phyloP scores from a whole-genome alignment of 2,329 filamentous ascomycete species.

The Colletotrichum trifolii region DNA sequence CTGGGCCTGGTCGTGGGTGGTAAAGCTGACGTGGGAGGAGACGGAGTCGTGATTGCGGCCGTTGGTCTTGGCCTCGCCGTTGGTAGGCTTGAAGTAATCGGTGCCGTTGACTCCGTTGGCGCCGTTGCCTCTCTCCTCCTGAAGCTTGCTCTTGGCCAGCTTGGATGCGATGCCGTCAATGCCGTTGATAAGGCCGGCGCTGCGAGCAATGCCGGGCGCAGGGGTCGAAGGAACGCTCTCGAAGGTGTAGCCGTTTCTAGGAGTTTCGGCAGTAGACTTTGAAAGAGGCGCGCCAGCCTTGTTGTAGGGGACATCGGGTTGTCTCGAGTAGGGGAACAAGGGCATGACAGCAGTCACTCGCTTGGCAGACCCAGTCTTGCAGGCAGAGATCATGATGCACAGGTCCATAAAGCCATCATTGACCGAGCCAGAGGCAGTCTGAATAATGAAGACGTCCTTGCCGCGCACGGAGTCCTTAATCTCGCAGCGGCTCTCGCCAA shows the following conservation, averaged over 20 bases:
- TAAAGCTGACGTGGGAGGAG: conserved; percentile 61
- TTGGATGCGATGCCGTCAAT: conserved; percentile 77
- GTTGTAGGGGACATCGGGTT: conserved; percentile 97
- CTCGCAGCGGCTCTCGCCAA: conserved; percentile 94
- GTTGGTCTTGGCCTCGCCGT: conserved; percentile 45
- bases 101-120: conserved; percentile 43
- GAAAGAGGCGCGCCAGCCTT: conserved; percentile 90
- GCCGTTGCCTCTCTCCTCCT: conserved; percentile 52
- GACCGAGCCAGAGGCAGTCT: conserved; percentile 90
- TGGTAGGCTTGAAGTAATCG: conserved; percentile 35
- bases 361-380: conserved; percentile 92
- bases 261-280: conserved; percentile 68
- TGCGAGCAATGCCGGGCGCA: conserved; percentile 75
- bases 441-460: conserved; percentile 99
- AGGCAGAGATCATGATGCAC: conserved; percentile 98
- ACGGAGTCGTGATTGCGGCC: conserved; percentile 50
- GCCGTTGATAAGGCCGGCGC: conserved; percentile 72
- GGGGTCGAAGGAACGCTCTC: conserved; percentile 93
- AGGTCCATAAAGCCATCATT: conserved; percentile 98
- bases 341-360: conserved; percentile 89
- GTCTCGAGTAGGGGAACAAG: conserved; percentile 95
- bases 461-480: conserved; percentile 96
- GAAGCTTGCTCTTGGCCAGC: conserved; percentile 74
- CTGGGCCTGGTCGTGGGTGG: conserved; percentile 69
- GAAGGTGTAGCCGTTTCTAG: conserved; percentile 80